A percentile compares a stretch with the other conserved stretches of the same genome.
These are phyloP conservation scores for sweet orange (Citrus sinensis) DNA, from an alignment of 345 rosid genomes.

Conservation along the genomic window DNA sequence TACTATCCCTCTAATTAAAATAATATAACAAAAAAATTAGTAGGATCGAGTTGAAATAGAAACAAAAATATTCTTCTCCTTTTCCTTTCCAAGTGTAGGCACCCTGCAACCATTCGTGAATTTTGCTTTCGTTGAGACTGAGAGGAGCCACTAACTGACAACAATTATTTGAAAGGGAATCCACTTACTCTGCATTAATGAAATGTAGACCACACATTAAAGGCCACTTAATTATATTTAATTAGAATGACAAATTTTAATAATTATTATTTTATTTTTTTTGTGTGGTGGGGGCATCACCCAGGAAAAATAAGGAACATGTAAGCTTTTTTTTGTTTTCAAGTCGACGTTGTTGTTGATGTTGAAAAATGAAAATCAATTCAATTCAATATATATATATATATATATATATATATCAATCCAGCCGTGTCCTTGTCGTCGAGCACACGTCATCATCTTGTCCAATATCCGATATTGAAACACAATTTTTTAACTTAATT, in stretches of 20 bases:
- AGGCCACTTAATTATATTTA: slow-evolving; percentile 5
- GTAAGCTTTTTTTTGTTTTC: slow-evolving; percentile 14
- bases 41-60: background rate
- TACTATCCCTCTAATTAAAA: slow-evolving; percentile 8
- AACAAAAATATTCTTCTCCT: slow-evolving; percentile 21
- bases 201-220: slow-evolving; percentile 42
- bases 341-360: slow-evolving; percentile 16
- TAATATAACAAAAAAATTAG: background rate
- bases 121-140: slow-evolving; percentile 13
- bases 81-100: slow-evolving; percentile 28
- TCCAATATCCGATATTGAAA: background rate
- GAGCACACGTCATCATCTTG: slow-evolving; percentile 29
- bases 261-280: background rate
- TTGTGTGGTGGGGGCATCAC: slow-evolving; percentile 22
- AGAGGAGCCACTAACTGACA: slow-evolving; percentile 16
- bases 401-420: background rate
- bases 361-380: slow-evolving; percentile 23
- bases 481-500: slow-evolving; percentile 14
- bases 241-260: background rate
- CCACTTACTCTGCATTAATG: slow-evolving; percentile 43
- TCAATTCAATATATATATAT: background rate
- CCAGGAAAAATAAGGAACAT: slow-evolving; percentile 18
- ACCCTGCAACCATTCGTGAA: slow-evolving; percentile 12
- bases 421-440: slow-evolving; percentile 17
- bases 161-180: slow-evolving; percentile 32